Evolutionary conservation across 768 basidiomycete species (phyloP), one percentile per base, ranked within the genome.

Genomic region (Rubroboletus pulcherrimus): DNA sequence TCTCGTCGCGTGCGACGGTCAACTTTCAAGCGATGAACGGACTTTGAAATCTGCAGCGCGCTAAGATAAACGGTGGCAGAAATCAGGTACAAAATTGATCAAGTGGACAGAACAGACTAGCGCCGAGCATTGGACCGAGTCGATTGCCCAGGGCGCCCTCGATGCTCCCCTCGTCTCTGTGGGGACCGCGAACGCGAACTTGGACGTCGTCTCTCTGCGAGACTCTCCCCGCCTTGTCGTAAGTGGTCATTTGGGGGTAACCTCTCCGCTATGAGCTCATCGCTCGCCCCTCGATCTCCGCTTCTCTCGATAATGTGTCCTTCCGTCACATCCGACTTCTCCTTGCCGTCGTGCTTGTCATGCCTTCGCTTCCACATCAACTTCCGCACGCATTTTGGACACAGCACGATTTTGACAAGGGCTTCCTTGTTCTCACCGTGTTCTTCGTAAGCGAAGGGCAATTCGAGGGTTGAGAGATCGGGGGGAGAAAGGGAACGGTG

Each of bases 331-430:
- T 0, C 45, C 21, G 21, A 21, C 19, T 55, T 55, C 8, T 58
- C 60, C 19, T 37, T 50, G 46, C 49, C 44, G 55, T 55, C 49
- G 53, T 54, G 77, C 66, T 82, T 88, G 64, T 88, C 85, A 66
- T 84, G 83, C 64, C 78, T 79, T 62, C 86, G 76, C 68, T 91
- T 93, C 84, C 88, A 93, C 82, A 87, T 84, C 63, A 98, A 73
- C 77, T 96, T 98, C 68, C 82, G 82, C 47, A 83, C 73, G 65
- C 96, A 98, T 63, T 75, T 80, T 30, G 75, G 71, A 67, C 96
- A 98, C 33, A 98, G 72, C 2, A 92, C 92, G 3, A 95, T 83
- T 69, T 98, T 98, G 47, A 98, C 96, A 12, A 98, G 74, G 0
- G 93, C 92, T 49, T 81, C 81, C 71, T 91, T 94, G 46, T 64